These are phyloP conservation scores for Nasturtium officinale DNA, from an alignment of 345 rosid species.

Conservation along the genomic window DNA sequence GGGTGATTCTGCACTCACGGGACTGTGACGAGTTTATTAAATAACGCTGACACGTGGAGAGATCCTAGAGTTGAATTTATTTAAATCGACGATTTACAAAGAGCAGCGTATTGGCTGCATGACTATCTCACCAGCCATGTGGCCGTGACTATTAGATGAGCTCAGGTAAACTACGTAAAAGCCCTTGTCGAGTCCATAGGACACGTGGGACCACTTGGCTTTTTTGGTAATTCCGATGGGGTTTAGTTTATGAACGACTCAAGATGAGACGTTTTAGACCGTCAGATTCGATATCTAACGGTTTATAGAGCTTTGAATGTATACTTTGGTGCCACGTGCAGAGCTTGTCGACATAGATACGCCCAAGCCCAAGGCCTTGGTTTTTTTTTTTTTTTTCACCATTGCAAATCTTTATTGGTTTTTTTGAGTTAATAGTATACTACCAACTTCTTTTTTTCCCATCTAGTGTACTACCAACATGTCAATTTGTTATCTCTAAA, in stretches of 20 bases:
- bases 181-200: constrained; percentile 10
- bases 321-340: constrained; percentile 33
- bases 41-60: constrained; percentile 27
- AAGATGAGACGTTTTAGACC: constrained; percentile 3
- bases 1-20: constrained; percentile 37
- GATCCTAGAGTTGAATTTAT: neutral
- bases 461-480: neutral
- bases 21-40: constrained; percentile 14
- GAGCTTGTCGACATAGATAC: constrained; percentile 28
- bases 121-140: constrained; percentile 44
- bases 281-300: constrained; percentile 29
- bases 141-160: constrained; percentile 38
- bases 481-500: neutral
- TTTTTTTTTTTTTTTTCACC: neutral
- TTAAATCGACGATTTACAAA: constrained; percentile 34
- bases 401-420: neutral
- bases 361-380: constrained; percentile 13
- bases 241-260: constrained; percentile 11
- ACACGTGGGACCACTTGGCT: constrained; percentile 43
- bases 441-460: no score
- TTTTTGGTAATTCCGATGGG: constrained; percentile 32
- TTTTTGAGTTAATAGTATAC: neutral
- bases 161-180: constrained; percentile 22
- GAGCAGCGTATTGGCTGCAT: constrained; percentile 21
- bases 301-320: neutral